Evolutionary conservation across 306 rosid species (phyloP).

Genomic region (Canavalia gladiata): DNA sequence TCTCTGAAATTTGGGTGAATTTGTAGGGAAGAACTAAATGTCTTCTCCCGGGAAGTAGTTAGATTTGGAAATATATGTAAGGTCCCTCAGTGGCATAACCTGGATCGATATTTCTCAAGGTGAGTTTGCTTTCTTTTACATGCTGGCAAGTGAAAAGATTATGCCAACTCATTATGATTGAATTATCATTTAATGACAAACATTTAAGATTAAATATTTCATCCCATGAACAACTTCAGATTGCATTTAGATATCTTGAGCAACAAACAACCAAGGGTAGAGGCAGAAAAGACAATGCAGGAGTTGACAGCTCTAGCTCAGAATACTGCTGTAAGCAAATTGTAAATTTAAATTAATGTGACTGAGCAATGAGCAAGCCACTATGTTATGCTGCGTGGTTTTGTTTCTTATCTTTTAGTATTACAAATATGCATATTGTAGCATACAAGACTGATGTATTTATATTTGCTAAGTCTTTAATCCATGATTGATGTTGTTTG

Average conservation of each 20-base stretch:
- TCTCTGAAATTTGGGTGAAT: constrained; percentile 45
- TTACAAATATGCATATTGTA: constrained; percentile 8
- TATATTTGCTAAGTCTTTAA: not conserved
- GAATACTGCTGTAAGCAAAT: constrained; percentile 79
- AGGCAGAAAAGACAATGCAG: constrained; percentile 73
- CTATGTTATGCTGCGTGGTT: not conserved
- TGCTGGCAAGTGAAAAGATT: constrained; percentile 19
- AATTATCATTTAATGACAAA: constrained; percentile 40
- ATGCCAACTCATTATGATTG: constrained; percentile 27
- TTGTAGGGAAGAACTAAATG: constrained; percentile 78
- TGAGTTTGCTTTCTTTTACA: constrained; percentile 49
- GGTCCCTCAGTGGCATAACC: constrained; percentile 85
- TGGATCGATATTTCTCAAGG: constrained; percentile 76
- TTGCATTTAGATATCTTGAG: constrained; percentile 60
- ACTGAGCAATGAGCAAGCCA: constrained; percentile 37
- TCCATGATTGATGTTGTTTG: constrained; percentile 18
- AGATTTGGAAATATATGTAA: constrained; percentile 87
- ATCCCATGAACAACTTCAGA: constrained; percentile 60
- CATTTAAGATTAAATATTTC: constrained; percentile 57
- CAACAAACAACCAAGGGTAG: constrained; percentile 58
- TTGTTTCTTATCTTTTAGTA: constrained; percentile 15
- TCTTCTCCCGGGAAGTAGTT: constrained; percentile 71
- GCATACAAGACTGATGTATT: constrained; percentile 10
- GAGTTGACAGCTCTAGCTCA: constrained; percentile 71
- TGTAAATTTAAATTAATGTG: constrained; percentile 24